Evolutionary conservation across 2,329 filamentous ascomycete species (phyloP).

Genomic region (Nannizzia gypsea): DNA sequence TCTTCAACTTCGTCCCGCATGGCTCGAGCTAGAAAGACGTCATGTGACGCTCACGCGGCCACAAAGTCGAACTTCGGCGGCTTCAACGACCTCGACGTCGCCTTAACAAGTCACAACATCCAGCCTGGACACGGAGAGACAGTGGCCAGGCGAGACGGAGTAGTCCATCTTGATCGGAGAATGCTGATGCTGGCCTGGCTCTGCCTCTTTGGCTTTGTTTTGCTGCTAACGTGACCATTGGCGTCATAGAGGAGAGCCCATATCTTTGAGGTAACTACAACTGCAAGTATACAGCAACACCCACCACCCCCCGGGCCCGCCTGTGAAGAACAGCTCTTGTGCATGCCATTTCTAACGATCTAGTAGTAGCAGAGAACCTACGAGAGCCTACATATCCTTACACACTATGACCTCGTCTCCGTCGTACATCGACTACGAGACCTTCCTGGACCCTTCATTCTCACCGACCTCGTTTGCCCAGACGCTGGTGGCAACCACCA

Average conservation of each 20-base stretch:
- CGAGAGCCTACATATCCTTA: neutral
- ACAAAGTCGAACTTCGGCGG: neutral
- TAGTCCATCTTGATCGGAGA: neutral
- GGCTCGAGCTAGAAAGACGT: neutral
- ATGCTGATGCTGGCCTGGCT: neutral
- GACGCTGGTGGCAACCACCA: conserved; percentile 73
- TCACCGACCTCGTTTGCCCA: conserved; percentile 76
- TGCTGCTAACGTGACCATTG: neutral
- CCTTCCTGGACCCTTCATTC: conserved; percentile 75
- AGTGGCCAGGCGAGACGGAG: neutral
- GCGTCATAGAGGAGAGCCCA: neutral
- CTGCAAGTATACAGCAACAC: neutral
- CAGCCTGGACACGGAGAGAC: neutral
- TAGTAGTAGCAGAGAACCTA: neutral
- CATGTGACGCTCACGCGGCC: neutral
- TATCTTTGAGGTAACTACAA: neutral
- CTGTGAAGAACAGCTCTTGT: neutral
- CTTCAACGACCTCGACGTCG: neutral
- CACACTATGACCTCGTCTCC: neutral
- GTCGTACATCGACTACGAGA: conserved; percentile 83
- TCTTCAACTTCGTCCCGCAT: neutral
- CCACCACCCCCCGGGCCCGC: neutral
- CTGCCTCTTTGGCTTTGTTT: neutral
- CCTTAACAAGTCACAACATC: neutral
- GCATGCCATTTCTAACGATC: neutral